phyloP scores from a whole-genome alignment of 371 early-diverging fungal species.

The Conidiobolus incongruus region DNA sequence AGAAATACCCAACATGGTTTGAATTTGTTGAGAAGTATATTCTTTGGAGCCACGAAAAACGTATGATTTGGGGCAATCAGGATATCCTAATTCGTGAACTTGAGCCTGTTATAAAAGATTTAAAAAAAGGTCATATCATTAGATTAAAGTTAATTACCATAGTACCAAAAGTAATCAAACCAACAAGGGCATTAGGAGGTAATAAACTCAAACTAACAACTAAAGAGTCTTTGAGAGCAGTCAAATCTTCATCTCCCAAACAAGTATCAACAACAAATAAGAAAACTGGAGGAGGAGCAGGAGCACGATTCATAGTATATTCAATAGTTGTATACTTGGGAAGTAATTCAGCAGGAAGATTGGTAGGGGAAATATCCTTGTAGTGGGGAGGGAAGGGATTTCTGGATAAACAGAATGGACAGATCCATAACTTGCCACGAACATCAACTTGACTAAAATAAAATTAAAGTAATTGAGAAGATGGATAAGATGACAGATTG shows the following conservation, averaged over 20 bases:
- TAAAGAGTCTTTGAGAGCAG: constrained; percentile 86
- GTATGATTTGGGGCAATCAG: constrained; percentile 89
- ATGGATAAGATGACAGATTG: not conserved
- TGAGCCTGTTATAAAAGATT: constrained; percentile 29
- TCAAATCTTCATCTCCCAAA: constrained; percentile 81
- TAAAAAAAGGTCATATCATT: not conserved
- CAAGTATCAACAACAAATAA: constrained; percentile 98
- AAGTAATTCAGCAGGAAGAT: constrained; percentile 92
- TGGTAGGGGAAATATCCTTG: constrained; percentile 83
- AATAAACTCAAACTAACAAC: constrained; percentile 74
- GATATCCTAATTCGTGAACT: constrained; percentile 86
- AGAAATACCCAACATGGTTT: constrained; percentile 80
- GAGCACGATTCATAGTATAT: constrained; percentile 64
- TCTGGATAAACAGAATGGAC: constrained; percentile 94
- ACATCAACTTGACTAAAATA: constrained; percentile 70
- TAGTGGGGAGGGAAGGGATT: constrained; percentile 98
- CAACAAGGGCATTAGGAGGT: constrained; percentile 88
- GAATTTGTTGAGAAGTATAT: constrained; percentile 82
- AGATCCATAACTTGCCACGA: constrained; percentile 92
- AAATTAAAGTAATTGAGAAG: not conserved
- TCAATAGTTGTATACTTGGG: constrained; percentile 93
- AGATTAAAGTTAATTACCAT: constrained; percentile 42
- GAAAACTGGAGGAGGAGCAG: constrained; percentile 85
- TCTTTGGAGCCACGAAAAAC: constrained; percentile 97
- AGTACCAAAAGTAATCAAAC: constrained; percentile 95